Evolutionary conservation across 139 green algal species (phyloP), one percentile per base, ranked within the genome.

Genomic region (Marvania coccoides): DNA sequence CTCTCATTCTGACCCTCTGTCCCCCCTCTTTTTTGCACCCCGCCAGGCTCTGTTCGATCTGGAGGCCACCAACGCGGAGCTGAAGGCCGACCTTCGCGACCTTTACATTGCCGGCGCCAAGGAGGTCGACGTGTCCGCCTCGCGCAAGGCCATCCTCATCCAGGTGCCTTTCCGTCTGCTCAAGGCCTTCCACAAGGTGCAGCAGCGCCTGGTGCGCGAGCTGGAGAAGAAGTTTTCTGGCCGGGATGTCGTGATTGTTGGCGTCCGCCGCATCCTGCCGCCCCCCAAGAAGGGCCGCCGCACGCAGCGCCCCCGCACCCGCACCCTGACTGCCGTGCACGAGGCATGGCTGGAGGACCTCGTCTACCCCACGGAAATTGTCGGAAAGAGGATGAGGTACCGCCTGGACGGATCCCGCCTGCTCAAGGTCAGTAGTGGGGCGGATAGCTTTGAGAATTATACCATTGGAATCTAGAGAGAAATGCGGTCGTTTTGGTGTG

Each of bases 181-280:
- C 38, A 99, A 98, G 83, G 61, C 82, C 7, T 99, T 96, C 91
- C 90, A 99, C 75, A 96, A 96, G 81, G 90, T 99, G 57, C 95
- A 99, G 85, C 81, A 88, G 67, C 82, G 95, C 54, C 83, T 99
- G 60, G 91, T 99, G 30, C 89, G 95, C 24, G 95, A 99, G 87
- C 86, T 99, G 38, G 95, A 99, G 90, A 99, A 99, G 93, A 99
- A 99, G 88, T 99, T 99, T 87, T 90, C 75, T 70, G 95, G 95
- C 65, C 94, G 94, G 80, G 94, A 99, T 77, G 95, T 99, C 33
- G 93, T 99, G 15, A 79, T 99, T 51, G 85, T 99, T 6, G 94
- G 79, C 56, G 94, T 93, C 83, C 70, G 95, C 19, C 87, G 93
- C 69, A 98, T 99, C 75, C 73, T 98, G 83, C 83, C 81, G 14